Conservation (phyloP, 768 basidiomycete species). For the Mycena albidolilacea region DNA sequence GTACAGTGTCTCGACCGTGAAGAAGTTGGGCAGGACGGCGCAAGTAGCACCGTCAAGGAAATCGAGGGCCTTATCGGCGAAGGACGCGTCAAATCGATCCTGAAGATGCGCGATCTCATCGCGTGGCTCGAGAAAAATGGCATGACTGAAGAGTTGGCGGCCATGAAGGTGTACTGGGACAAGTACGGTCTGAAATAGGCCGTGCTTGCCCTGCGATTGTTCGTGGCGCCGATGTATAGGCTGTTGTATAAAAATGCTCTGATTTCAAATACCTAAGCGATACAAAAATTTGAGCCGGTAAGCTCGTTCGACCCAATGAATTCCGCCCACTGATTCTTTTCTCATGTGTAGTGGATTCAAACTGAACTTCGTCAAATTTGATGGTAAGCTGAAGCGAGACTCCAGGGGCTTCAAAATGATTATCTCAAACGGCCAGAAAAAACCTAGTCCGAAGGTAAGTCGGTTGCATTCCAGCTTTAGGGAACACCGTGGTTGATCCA, state of each 20-base stretch:
- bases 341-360: too few relatives aligned
- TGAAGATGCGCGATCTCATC: constrained; percentile 90
- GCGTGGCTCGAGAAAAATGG: constrained; percentile 83
- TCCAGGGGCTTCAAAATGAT: not conserved
- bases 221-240: too few relatives aligned
- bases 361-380: not conserved
- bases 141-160: constrained; percentile 70
- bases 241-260: not conserved
- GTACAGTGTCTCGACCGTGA: constrained; percentile 90
- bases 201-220: not conserved
- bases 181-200: constrained; percentile 74
- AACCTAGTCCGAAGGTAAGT: too few relatives aligned
- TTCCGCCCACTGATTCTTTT: not conserved
- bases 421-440: not conserved
- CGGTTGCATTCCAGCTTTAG: too few relatives aligned
- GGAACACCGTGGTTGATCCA: too few relatives aligned
- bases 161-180: constrained; percentile 85
- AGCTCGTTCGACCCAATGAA: not conserved
- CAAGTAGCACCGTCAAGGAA: constrained; percentile 84
- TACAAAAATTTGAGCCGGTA: not conserved
- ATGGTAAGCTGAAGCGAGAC: not conserved
- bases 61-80: constrained; percentile 81
- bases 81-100: constrained; percentile 82
- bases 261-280: not conserved
- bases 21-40: constrained; percentile 82